These are phyloP conservation scores for Rhazya stricta DNA, from an alignment of 257 asterid species.

Conservation along the genomic window DNA sequence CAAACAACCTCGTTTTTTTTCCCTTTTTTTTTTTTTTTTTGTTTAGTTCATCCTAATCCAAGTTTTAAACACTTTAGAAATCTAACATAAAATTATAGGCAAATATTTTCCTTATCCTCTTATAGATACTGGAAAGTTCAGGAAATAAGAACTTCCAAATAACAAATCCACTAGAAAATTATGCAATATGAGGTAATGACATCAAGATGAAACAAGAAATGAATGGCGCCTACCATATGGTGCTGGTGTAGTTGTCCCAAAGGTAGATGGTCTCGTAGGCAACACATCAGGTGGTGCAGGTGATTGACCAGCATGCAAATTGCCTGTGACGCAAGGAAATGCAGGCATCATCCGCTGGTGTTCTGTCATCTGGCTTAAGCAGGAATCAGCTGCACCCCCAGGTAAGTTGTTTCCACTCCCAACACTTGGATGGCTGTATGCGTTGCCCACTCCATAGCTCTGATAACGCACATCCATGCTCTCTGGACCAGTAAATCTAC, in stretches of 20 bases:
- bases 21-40: no score
- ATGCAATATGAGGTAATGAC: neutral
- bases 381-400: neutral
- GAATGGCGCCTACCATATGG: slow-evolving; percentile 17
- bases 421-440: neutral
- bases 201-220: neutral
- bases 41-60: neutral
- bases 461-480: slow-evolving; percentile 12
- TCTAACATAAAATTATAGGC: neutral
- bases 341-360: slow-evolving; percentile 8
- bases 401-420: neutral
- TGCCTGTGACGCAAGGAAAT: neutral
- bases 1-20: no score
- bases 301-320: slow-evolving; percentile 7
- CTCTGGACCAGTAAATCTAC: slow-evolving; percentile 10
- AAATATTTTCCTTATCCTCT: neutral
- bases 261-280: neutral
- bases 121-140: neutral
- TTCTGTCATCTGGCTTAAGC: slow-evolving; percentile 5
- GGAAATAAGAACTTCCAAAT: neutral
- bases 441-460: slow-evolving; percentile 9
- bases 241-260: slow-evolving; percentile 1
- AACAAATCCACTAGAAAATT: neutral
- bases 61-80: no score
- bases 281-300: slow-evolving; percentile 6